Conservation (phyloP, 768 basidiomycete genomes). For the Rhizopogon roseolus region DNA sequence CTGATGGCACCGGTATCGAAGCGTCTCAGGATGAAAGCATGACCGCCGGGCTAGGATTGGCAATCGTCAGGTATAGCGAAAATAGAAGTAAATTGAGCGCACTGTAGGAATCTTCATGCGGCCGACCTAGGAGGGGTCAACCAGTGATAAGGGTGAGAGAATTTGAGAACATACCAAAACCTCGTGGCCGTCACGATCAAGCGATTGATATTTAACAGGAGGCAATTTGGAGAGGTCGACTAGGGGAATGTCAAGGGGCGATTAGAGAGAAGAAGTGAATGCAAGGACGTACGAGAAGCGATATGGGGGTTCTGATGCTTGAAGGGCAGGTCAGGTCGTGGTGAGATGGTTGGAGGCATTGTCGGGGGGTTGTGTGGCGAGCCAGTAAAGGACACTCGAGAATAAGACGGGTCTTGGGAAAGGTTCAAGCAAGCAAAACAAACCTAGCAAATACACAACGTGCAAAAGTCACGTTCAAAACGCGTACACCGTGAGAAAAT, state of each 20-base stretch:
- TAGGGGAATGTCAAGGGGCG: constrained; percentile 6
- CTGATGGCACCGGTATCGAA: constrained; percentile 92
- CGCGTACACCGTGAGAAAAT: constrained; percentile 27
- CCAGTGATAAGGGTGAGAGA: constrained; percentile 11
- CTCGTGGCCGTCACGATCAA: constrained; percentile 81
- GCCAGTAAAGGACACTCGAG: not conserved
- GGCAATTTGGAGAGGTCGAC: constrained; percentile 48
- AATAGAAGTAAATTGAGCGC: constrained; percentile 23
- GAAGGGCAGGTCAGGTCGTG: constrained; percentile 49
- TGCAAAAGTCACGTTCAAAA: constrained; percentile 26
- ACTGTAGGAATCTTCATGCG: constrained; percentile 89
- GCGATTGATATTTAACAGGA: constrained; percentile 87
- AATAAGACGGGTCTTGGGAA: constrained; percentile 2
- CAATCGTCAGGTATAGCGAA: constrained; percentile 8
- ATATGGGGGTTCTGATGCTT: constrained; percentile 48
- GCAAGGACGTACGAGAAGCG: constrained; percentile 32
- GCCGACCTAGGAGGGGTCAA: constrained; percentile 55
- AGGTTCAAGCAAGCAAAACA: not conserved
- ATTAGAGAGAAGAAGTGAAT: not conserved
- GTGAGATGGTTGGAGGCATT: constrained; percentile 23
- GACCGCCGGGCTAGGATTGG: constrained; percentile 54
- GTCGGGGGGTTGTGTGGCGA: not conserved
- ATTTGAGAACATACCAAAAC: constrained; percentile 53
- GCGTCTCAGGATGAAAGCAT: constrained; percentile 92
- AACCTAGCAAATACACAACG: constrained; percentile 8